These are phyloP conservation scores for Fusarium pininemorale DNA, from an alignment of 2,329 filamentous ascomycete species.

Conservation along the genomic window DNA sequence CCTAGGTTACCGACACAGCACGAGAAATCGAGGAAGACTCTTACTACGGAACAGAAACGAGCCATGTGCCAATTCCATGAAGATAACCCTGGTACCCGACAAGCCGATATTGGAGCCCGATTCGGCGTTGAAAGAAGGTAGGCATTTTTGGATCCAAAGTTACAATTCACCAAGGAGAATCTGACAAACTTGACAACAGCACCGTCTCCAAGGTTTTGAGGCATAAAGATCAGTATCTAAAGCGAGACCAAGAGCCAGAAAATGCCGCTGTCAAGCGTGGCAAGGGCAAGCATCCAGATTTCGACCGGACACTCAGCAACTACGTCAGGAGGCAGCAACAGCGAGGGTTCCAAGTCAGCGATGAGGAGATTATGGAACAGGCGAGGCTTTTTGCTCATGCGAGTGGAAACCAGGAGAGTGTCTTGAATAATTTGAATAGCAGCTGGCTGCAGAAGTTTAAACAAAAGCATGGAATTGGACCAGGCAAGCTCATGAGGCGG, in stretches of 20 bases:
- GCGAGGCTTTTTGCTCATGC: slow-evolving; percentile 82
- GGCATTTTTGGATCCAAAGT: slow-evolving; percentile 37
- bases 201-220: slow-evolving; percentile 98
- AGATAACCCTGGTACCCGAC: slow-evolving; percentile 88
- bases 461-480: slow-evolving; percentile 75
- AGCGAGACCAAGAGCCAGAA: slow-evolving; percentile 77
- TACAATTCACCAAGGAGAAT: slow-evolving; percentile 35
- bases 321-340: slow-evolving; percentile 86
- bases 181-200: slow-evolving; percentile 59
- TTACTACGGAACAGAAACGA: slow-evolving; percentile 90
- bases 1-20: slow-evolving; percentile 49
- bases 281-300: slow-evolving; percentile 88
- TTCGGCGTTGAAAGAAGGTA: slow-evolving; percentile 99
- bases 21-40: slow-evolving; percentile 80
- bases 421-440: slow-evolving; percentile 74
- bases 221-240: slow-evolving; percentile 93
- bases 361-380: slow-evolving; percentile 86
- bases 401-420: slow-evolving; percentile 72
- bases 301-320: slow-evolving; percentile 88
- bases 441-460: slow-evolving; percentile 97
- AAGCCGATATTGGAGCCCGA: slow-evolving; percentile 93
- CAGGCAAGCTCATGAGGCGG: slow-evolving; percentile 61
- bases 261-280: slow-evolving; percentile 76
- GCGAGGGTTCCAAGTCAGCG: slow-evolving; percentile 76
- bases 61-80: slow-evolving; percentile 95